Percentiles rank a stretch among this genome's conserved stretches.
These are phyloP conservation scores for Nidula microcarpa DNA, from an alignment of 768 basidiomycete genomes.

Conservation along the genomic window DNA sequence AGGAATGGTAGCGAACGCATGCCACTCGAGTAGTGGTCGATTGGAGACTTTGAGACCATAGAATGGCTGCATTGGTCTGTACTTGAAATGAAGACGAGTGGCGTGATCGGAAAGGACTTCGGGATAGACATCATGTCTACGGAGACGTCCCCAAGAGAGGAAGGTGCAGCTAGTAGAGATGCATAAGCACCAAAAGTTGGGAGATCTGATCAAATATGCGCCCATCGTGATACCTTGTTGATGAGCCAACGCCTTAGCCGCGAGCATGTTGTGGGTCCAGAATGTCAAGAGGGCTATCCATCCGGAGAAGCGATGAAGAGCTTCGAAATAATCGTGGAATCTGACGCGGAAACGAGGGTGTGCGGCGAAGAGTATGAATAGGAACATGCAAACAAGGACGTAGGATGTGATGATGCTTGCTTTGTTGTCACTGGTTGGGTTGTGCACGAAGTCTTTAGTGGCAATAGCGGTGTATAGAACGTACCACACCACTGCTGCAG, in stretches of 20 bases:
- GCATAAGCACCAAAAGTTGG: slow-evolving; percentile 45
- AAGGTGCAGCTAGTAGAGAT: slow-evolving; percentile 34
- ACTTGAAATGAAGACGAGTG: slow-evolving; percentile 52
- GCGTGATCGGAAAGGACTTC: slow-evolving; percentile 51
- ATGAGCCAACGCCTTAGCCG: slow-evolving; percentile 29
- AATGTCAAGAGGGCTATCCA: slow-evolving; percentile 48
- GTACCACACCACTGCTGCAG: slow-evolving; percentile 52
- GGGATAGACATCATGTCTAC: slow-evolving; percentile 41
- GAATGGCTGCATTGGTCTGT: slow-evolving; percentile 32
- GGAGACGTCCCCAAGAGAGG: slow-evolving; percentile 50
- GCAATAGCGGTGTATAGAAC: slow-evolving; percentile 44
- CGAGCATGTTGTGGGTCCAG: slow-evolving; percentile 39
- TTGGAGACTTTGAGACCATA: slow-evolving; percentile 27
- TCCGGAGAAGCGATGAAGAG: slow-evolving; percentile 51
- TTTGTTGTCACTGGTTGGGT: slow-evolving; percentile 15
- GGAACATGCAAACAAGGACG: slow-evolving; percentile 41
- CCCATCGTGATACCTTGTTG: slow-evolving; percentile 29
- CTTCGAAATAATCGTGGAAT: slow-evolving; percentile 56
- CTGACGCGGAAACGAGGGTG: slow-evolving; percentile 42
- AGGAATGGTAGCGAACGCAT: slow-evolving; percentile 43
- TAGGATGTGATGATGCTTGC: slow-evolving; percentile 22
- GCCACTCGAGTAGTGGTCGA: slow-evolving; percentile 46
- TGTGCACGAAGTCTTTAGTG: slow-evolving; percentile 27
- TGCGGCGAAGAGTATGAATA: slow-evolving; percentile 44
- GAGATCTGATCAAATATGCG: slow-evolving; percentile 36